Evolutionary conservation across 148 eudicot genomes (phyloP), one percentile per base, ranked within the genome.

Genomic region (Bassia scoparia): DNA sequence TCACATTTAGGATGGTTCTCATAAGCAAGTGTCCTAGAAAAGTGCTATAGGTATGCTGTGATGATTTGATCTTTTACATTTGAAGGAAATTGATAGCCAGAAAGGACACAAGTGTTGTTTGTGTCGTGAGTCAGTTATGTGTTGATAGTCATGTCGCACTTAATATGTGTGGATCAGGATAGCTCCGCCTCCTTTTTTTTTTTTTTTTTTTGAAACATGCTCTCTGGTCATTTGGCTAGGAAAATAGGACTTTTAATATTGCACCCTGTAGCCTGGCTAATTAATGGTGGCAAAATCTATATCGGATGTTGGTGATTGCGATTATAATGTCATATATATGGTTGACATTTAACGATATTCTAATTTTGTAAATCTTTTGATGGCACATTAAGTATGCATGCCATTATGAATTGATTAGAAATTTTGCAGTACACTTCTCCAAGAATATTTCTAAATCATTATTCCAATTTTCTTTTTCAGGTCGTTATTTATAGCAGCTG

Each of bases 401-500:
- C n/a, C n/a, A n/a, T n/a, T n/a, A n/a, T n/a, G n/a, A n/a, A n/a
- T n/a, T n/a, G n/a, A n/a, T n/a, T n/a, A n/a, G n/a, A n/a, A n/a
- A n/a, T n/a, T n/a, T n/a, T n/a, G n/a, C n/a, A n/a, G n/a, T n/a
- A n/a, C n/a, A n/a, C n/a, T n/a, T n/a, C n/a, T n/a, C n/a, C n/a
- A n/a, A n/a, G n/a, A n/a, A n/a, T 4, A 52, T 52, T 7, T 6
- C 3, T 52, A 0, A 33, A 8, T 4, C 3, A 41, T 27, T 2
- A 15, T 44, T 34, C 10, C 67, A 77, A 71, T 71, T 65, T 9
- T 43, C 56, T 20, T 11, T 34, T 27, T 64, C 23, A 37, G 60
- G 69, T 21, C 31, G 54, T 29, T n/a, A 52, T 33, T 34, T 30
- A 33, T 61, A 64, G 70, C 48, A 20, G 20, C 68, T 60, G 24